phyloP scores from a whole-genome alignment of 176 grass and related monocot species.

The Pontederia paniculata region DNA sequence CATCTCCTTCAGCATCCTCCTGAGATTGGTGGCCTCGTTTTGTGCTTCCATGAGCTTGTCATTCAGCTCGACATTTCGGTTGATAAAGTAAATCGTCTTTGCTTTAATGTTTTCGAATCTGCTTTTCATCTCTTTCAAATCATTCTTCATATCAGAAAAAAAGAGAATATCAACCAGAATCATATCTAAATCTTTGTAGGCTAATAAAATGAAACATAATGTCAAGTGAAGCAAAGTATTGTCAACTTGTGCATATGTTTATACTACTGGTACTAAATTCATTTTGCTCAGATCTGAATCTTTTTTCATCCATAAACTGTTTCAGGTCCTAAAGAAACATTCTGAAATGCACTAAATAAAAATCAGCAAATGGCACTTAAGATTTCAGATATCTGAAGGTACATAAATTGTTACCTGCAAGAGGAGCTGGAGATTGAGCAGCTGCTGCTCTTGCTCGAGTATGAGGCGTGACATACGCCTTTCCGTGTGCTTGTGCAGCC shows the following conservation, averaged over 20 bases:
- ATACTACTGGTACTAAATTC: no score
- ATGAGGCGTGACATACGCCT: slow-evolving; percentile 33
- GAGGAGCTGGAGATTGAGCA: slow-evolving; percentile 41
- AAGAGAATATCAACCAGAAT: no score
- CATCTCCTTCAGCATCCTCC: slow-evolving; percentile 53
- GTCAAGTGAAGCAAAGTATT: not conserved
- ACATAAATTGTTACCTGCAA: slow-evolving; percentile 67
- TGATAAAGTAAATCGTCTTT: slow-evolving; percentile 48
- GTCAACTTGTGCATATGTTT: no score
- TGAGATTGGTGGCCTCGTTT: slow-evolving; percentile 29
- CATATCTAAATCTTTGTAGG: no score
- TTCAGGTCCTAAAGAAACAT: no score
- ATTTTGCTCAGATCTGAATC: no score
- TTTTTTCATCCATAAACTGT: no score
- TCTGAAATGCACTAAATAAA: no score
- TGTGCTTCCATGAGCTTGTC: slow-evolving; percentile 57
- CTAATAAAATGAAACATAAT: no score
- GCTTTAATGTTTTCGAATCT: slow-evolving; percentile 56
- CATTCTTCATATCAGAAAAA: no score
- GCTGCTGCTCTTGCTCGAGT: slow-evolving; percentile 43
- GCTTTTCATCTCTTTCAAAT: slow-evolving; percentile 35
- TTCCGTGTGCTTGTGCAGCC: slow-evolving; percentile 73
- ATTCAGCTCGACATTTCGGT: slow-evolving; percentile 53
- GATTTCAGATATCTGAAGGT: no score
- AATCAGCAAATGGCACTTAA: no score